These are phyloP conservation scores for Ogataea henricii DNA, from an alignment of 805 yeast genomes.

Conservation along the genomic window DNA sequence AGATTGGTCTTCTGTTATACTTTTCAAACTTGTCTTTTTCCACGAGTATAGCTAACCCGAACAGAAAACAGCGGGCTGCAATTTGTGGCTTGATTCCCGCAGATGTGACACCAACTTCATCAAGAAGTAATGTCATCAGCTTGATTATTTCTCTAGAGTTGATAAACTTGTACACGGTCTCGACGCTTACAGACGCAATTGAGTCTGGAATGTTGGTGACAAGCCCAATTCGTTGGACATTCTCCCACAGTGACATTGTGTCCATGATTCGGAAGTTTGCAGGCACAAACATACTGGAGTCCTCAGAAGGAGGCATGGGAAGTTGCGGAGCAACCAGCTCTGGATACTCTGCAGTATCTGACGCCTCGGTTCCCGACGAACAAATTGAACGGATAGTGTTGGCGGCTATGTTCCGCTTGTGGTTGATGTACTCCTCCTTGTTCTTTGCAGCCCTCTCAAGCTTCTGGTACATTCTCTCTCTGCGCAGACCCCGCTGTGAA, in stretches of 20 bases:
- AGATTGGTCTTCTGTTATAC: slow-evolving; percentile 18
- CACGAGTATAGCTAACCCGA: slow-evolving; percentile 18
- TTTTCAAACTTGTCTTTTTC: slow-evolving; percentile 21
- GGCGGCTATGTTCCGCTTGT: slow-evolving; percentile 22
- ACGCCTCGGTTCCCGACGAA: slow-evolving; percentile 7
- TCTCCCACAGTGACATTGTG: slow-evolving; percentile 12
- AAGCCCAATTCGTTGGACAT: slow-evolving; percentile 12
- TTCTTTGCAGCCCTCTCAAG: slow-evolving; percentile 20
- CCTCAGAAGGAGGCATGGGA: slow-evolving; percentile 3
- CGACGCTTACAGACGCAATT: slow-evolving; percentile 9
- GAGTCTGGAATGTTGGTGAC: slow-evolving; percentile 16
- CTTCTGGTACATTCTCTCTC: slow-evolving; percentile 15
- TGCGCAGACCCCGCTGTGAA: slow-evolving; percentile 8
- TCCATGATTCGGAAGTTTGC: slow-evolving; percentile 8
- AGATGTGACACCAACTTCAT: slow-evolving; percentile 8
- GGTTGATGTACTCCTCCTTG: slow-evolving; percentile 18
- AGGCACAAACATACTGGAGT: slow-evolving; percentile 2
- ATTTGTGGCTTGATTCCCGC: slow-evolving; percentile 10
- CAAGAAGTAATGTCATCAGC: slow-evolving; percentile 11
- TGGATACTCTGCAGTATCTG: background rate
- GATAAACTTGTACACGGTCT: slow-evolving; percentile 19
- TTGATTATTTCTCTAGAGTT: slow-evolving; percentile 12
- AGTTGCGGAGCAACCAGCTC: background rate
- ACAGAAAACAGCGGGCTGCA: slow-evolving; percentile 19
- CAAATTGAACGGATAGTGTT: slow-evolving; percentile 19